Percentiles rank a stretch among this genome's conserved stretches.
Conservation (phyloP, 495 filamentous ascomycete genomes). For the Bacidia rubella region DNA sequence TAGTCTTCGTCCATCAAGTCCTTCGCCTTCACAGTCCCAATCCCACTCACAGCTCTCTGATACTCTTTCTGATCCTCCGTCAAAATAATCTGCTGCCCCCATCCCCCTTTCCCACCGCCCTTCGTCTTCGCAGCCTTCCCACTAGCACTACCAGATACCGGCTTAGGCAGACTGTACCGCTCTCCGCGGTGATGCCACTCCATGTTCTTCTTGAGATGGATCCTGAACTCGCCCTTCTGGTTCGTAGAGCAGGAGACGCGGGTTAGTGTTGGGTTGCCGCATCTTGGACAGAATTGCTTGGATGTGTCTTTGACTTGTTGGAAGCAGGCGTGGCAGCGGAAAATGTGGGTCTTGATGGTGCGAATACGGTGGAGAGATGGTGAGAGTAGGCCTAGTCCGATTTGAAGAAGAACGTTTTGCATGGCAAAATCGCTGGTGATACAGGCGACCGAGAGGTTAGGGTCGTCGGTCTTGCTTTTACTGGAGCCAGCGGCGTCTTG, state of each 20-base stretch:
- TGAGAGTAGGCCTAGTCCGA: constrained; percentile 86
- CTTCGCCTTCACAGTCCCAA: constrained; percentile 47
- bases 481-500: constrained; percentile 41
- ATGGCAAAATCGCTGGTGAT: constrained; percentile 94
- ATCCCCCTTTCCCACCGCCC: constrained; percentile 75
- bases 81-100: constrained; percentile 71
- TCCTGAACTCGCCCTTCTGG: constrained; percentile 60
- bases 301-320: constrained; percentile 66
- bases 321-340: constrained; percentile 94
- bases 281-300: constrained; percentile 88
- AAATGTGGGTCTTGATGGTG: constrained; percentile 69
- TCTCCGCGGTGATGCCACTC: constrained; percentile 92
- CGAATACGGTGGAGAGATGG: constrained; percentile 56
- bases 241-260: constrained; percentile 78
- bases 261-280: constrained; percentile 75
- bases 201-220: constrained; percentile 90
- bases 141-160: constrained; percentile 62
- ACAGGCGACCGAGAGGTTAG: constrained; percentile 65
- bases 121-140: constrained; percentile 46
- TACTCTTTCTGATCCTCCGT: constrained; percentile 97
- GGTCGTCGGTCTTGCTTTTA: constrained; percentile 36
- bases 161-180: constrained; percentile 80
- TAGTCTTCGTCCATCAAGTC: constrained; percentile 95
- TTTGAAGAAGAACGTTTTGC: constrained; percentile 87
- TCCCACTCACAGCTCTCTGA: constrained; percentile 42